These are phyloP conservation scores for Aspergillus hancockii DNA, from an alignment of 495 filamentous ascomycete species.

Conservation along the genomic window DNA sequence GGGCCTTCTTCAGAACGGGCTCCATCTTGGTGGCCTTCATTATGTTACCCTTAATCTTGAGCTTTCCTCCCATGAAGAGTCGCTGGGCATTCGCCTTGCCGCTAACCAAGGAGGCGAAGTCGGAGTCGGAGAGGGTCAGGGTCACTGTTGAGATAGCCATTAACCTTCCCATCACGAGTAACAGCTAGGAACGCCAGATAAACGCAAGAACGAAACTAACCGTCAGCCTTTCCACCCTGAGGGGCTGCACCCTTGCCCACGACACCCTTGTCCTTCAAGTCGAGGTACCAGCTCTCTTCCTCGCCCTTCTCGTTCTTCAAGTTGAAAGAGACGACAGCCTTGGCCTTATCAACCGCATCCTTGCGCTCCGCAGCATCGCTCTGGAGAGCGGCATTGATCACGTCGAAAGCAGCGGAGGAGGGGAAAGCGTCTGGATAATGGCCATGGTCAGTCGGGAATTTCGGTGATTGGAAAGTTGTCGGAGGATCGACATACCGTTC, in stretches of 20 bases:
- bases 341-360: constrained; percentile 83
- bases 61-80: constrained; percentile 93
- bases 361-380: constrained; percentile 73
- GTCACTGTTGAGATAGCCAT: constrained; percentile 61
- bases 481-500: constrained; percentile 56
- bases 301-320: constrained; percentile 83
- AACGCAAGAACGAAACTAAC: constrained; percentile 47
- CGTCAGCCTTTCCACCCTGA: constrained; percentile 73
- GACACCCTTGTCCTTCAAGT: constrained; percentile 85
- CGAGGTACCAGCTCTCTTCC: constrained; percentile 87
- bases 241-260: constrained; percentile 74
- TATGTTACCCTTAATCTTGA: constrained; percentile 97
- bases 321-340: constrained; percentile 86
- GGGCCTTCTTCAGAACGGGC: constrained; percentile 88
- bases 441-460: constrained; percentile 17
- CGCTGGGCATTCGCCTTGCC: constrained; percentile 94
- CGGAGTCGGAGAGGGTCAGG: constrained; percentile 77
- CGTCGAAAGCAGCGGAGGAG: constrained; percentile 87
- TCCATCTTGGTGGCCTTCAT: constrained; percentile 99
- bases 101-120: constrained; percentile 77
- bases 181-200: neutral
- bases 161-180: constrained; percentile 2
- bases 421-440: constrained; percentile 75
- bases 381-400: constrained; percentile 73
- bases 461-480: constrained; percentile 9